Evolutionary conservation across 1,139 yeast genomes (phyloP).

Genomic region (Kodamaea ohmeri): DNA sequence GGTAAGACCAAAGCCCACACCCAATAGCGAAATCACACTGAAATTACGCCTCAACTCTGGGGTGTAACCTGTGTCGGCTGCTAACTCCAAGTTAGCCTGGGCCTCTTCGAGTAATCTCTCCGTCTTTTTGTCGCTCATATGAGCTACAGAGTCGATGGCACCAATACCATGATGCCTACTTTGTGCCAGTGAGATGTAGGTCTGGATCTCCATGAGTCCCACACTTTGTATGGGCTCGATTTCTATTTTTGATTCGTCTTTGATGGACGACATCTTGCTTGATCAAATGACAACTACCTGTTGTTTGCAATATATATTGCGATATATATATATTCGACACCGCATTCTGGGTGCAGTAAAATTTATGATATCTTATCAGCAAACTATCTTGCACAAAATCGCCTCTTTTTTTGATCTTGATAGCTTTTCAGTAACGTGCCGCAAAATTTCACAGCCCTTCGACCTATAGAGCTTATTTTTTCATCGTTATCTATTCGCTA

Average conservation of each 20-base stretch:
- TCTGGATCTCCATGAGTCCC: slow-evolving; percentile 21
- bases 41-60: slow-evolving; percentile 50
- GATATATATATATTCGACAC: no score
- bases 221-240: slow-evolving; percentile 20
- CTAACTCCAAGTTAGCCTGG: slow-evolving; percentile 31
- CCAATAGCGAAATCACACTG: slow-evolving; percentile 51
- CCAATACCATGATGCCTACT: not conserved
- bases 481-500: no score
- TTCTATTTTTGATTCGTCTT: slow-evolving; percentile 9
- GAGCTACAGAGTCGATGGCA: slow-evolving; percentile 9
- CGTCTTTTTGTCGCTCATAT: slow-evolving; percentile 13
- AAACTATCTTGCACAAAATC: no score
- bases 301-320: no score
- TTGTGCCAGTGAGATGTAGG: slow-evolving; percentile 15
- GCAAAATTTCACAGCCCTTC: no score
- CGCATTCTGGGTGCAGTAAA: no score
- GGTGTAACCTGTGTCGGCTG: slow-evolving; percentile 34
- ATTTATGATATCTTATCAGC: no score
- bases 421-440: no score
- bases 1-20: slow-evolving; percentile 51
- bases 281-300: no score
- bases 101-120: slow-evolving; percentile 26
- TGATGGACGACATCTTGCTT: slow-evolving; percentile 8
- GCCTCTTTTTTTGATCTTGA: no score
- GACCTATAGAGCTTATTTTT: no score